Evolutionary conservation across 1,284 basidiomycete species (phyloP), one percentile per base, ranked within the genome.

Genomic region (Trichosporon asahii): DNA sequence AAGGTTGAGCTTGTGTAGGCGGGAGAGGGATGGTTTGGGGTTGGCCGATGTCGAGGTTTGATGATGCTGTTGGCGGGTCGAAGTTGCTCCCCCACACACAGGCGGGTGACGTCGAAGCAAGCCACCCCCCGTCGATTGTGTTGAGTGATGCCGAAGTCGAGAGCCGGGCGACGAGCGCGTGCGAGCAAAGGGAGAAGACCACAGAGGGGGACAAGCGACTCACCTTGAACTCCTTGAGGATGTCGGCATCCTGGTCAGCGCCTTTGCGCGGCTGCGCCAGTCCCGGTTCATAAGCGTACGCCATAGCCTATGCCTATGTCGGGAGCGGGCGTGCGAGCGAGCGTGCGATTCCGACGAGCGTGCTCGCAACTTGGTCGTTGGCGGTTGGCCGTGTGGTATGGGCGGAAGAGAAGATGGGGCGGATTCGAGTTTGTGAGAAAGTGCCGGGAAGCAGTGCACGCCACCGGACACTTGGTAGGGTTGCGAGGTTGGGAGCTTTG

Each of bases 181-280:
- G 25, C 25, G 53, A 12, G 27, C 15, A 60, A 27, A 6, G 35
- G 29, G 15, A 18, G 14, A 33, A 27, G 57, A 1, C 18, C 33
- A 8, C 7, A 33, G 18, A 18, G 18, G 40, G 18, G 40, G 27
- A 64, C n/a, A 3, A 9, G 77, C 75, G 49, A 70, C 76, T n/a
- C 23, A 75, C 73, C 70, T 75, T 70, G 73, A 76, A 75, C 68
- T 76, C 77, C 53, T 70, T 71, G n/a, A 77, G 35, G 23, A 79
- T 72, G 49, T 76, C 75, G 18, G 73, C 72, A 33, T 71, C 72
- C 27, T 74, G 72, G 27, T 74, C 78, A 0, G 67, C 73, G 12
- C 73, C 73, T 64, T 77, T 79, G 57, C 75, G 35, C 12, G 37
- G 29, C 23, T 63, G 53, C 12, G 68, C 66, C 23, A 53, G 25